Evolutionary conservation across 768 basidiomycete species (phyloP).

Genomic region (Sporobolomyces phaffii): DNA sequence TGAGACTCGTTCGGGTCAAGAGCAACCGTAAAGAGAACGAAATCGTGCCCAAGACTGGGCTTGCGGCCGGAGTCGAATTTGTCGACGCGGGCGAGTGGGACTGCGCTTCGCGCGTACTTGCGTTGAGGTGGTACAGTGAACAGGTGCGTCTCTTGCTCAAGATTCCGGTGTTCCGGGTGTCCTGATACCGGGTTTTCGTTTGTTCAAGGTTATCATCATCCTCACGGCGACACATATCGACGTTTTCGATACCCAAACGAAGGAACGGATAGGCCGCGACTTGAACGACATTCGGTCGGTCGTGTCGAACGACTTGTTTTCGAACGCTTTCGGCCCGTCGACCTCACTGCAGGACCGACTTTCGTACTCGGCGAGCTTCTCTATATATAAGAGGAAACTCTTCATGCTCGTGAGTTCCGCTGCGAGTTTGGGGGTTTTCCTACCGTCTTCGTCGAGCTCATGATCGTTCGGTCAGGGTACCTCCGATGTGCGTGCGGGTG

Average conservation of each 20-base stretch:
- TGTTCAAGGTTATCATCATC: slow-evolving; percentile 40
- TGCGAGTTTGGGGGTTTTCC: no score
- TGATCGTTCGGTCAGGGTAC: slow-evolving; percentile 44
- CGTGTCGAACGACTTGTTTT: slow-evolving; percentile 30
- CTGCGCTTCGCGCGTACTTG: slow-evolving; percentile 58
- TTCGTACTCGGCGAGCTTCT: slow-evolving; percentile 58
- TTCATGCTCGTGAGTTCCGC: slow-evolving; percentile 68
- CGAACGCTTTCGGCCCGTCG: slow-evolving; percentile 13
- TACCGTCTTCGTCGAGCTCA: no score
- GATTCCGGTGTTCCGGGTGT: no score
- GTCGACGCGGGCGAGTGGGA: slow-evolving; percentile 46
- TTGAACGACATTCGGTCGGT: slow-evolving; percentile 57
- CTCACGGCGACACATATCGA: slow-evolving; percentile 56
- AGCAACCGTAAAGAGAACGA: slow-evolving; percentile 42
- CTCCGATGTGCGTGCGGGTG: slow-evolving; percentile 68
- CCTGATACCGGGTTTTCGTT: neutral
- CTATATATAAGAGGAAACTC: slow-evolving; percentile 80
- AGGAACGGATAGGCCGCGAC: slow-evolving; percentile 60
- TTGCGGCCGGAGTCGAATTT: slow-evolving; percentile 50
- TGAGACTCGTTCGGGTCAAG: slow-evolving; percentile 64
- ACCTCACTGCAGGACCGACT: neutral
- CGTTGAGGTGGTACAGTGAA: slow-evolving; percentile 79
- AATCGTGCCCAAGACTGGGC: slow-evolving; percentile 47
- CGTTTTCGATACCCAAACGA: slow-evolving; percentile 62
- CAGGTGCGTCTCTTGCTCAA: slow-evolving; percentile 58